Conservation (phyloP, 2,329 filamentous ascomycete genomes). For the Alternaria arbusti region DNA sequence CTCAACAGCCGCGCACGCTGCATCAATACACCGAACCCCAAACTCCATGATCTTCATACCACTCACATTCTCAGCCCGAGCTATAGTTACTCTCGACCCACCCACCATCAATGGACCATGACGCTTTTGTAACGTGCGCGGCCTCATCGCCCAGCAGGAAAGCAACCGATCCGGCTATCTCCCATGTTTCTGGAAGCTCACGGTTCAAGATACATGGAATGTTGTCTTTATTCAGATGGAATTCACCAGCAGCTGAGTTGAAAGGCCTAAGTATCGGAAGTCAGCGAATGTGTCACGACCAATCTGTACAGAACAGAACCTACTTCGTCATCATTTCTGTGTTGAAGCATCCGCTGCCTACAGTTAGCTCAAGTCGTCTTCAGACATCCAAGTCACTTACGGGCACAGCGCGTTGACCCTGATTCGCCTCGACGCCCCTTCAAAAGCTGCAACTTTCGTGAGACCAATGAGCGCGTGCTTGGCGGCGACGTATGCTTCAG, state of each 20-base stretch:
- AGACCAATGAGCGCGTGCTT: conserved; percentile 51
- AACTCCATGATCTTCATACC: neutral
- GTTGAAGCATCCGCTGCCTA: neutral
- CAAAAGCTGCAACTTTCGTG: conserved; percentile 41
- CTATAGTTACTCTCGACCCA: neutral
- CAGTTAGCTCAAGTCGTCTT: neutral
- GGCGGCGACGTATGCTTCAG: conserved; percentile 37
- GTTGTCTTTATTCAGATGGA: conserved; percentile 5
- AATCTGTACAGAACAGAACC: neutral
- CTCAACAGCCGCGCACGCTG: neutral
- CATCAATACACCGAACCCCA: neutral
- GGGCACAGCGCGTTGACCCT: conserved; percentile 19
- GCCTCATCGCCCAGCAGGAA: conserved; percentile 1
- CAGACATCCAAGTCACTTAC: neutral
- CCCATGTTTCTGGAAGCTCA: conserved; percentile 4
- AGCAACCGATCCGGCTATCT: conserved; percentile 1
- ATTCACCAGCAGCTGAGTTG: neutral
- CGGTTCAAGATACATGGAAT: conserved; percentile 1
- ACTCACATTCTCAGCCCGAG: neutral
- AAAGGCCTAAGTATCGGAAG: neutral
- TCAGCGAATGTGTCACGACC: neutral
- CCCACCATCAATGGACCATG: conserved; percentile 2
- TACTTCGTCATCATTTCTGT: neutral
- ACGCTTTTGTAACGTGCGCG: conserved; percentile 1
- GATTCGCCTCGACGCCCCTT: conserved; percentile 41